Evolutionary conservation across 768 basidiomycete species (phyloP), one percentile per base, ranked within the genome.

Genomic region (Boletus coccyginus): DNA sequence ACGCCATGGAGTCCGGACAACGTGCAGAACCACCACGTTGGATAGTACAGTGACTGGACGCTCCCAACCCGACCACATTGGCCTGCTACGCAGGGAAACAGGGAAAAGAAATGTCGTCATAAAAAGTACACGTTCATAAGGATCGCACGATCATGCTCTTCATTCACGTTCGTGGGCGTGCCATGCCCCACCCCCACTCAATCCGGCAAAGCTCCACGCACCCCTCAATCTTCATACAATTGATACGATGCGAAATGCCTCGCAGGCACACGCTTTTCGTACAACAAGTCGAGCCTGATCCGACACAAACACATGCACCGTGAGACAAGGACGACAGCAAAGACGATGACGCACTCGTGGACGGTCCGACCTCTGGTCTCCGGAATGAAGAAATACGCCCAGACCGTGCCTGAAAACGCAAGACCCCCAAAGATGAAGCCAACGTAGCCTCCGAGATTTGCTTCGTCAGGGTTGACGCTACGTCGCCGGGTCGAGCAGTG

Each of bases 251-350:
- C 60, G 45, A 73, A 74, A 35, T 55, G 52, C 48, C 68, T 66
- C 38, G 71, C 70, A 14, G 68, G 50, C 11, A 73, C 65, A 50
- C 59, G 60, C 43, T 55, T 62, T 48, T 73, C 71, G 47, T 66
- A 73, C 55, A 73, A 57, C 19, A 69, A 35, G 51, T 73, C 73
- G 46, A 73, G 65, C 17, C 66, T 68, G 33, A 13, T 8, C 12
- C 9, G 10, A 21, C 21, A 13, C 12, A 1, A 9, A 29, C 31
- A 14, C 24, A 1, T 21, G 27, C 27, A 6, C 27, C 2, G 27
- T 27, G 27, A 27, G 27, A 27, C 27, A 27, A 27, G 27, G 27
- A 27, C 27, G 27, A 14, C 29, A 2, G 12, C 44, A 32, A 42
- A 4, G 7, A 16, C 16, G 24, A 17, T 16, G 21, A 70, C 69